Percentiles rank a stretch among this genome's conserved stretches.
Conservation (phyloP, 768 basidiomycete genomes). For the Amanita muscaria region DNA sequence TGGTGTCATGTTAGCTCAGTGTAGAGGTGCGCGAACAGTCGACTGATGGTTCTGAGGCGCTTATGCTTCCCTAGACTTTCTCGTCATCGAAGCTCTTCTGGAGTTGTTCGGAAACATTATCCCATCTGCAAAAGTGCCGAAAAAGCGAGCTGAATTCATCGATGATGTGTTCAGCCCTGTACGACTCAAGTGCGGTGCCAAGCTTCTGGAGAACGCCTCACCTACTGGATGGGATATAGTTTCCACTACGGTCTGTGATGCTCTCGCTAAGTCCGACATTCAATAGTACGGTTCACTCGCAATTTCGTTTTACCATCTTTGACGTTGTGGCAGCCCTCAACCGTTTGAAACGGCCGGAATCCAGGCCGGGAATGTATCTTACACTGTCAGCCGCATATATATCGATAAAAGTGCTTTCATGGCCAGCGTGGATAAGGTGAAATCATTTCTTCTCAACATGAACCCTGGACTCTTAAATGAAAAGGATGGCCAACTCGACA, state of each 20-base stretch:
- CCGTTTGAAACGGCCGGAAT: constrained; percentile 41
- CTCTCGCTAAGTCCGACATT: constrained; percentile 35
- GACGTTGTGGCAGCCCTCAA: constrained; percentile 39
- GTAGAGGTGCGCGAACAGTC: constrained; percentile 32
- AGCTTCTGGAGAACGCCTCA: constrained; percentile 35
- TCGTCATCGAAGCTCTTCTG: constrained; percentile 48
- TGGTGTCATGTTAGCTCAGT: constrained; percentile 38
- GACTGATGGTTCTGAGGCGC: background rate
- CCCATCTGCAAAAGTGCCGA: constrained; percentile 29
- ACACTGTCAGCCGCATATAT: constrained; percentile 37
- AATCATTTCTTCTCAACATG: constrained; percentile 7
- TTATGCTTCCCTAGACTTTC: constrained; percentile 29
- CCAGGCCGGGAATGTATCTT: constrained; percentile 22
- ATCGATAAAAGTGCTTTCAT: constrained; percentile 42
- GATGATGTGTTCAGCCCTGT: constrained; percentile 39
- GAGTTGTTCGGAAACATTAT: constrained; percentile 49
- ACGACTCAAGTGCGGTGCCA: constrained; percentile 26
- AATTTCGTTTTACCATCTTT: background rate
- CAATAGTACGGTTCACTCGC: constrained; percentile 33
- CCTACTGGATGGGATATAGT: constrained; percentile 47
- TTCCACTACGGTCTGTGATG: constrained; percentile 36
- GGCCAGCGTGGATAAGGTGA: constrained; percentile 41
- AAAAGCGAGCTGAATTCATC: constrained; percentile 39
- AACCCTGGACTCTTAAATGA: background rate
- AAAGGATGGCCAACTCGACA: constrained; percentile 44